Evolutionary conservation across 2,329 filamentous ascomycete genomes (phyloP), one percentile per base, ranked within the genome.

Genomic region (Claviceps humidiphila): DNA sequence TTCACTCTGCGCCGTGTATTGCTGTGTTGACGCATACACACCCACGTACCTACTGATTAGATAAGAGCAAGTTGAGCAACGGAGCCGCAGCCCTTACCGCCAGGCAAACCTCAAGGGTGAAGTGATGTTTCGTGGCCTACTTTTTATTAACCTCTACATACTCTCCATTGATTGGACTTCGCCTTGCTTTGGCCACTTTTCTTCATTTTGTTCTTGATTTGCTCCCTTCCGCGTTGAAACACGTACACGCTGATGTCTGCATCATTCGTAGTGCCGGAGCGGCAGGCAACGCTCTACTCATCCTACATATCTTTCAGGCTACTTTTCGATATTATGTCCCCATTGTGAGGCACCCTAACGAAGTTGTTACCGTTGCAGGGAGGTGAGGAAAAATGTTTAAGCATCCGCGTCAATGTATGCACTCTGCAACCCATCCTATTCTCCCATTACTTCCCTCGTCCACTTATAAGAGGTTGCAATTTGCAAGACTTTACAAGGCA

Each of bases 401-500:
- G 8, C 37, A 22, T 38, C 14, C 37, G 37, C 24, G 38, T 6
- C 5, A n/a, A 34, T 24, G 22, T 40, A 49, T 24, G 17, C 17
- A 40, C 13, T 39, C 22, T 50, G 20, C 30, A n/a, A 20, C 41
- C 26, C 44, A 43, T 7, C n/a, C 11, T 39, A 17, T 24, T 45
- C 17, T 17, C 14, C 20, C 42, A 5, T 24, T 26, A 30, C 41
- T 38, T 50, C 9, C 41, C 20, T 42, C 47, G 48, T 52, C 42
- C 44, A 39, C 34, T 17, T 30, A 38, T 14, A 43, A 37, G n/a
- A 24, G 6, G 2, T 3, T 8, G 22, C 22, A 22, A 22, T 39
- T 41, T 14, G 5, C 4, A 9, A 9, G 16, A n/a, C 13, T 37
- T 44, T 55, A 55, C 50, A 54, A 39, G 24, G 42, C 47, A 54